Evolutionary conservation across 257 asterid genomes (phyloP).

Genomic region (Henckelia pumila): DNA sequence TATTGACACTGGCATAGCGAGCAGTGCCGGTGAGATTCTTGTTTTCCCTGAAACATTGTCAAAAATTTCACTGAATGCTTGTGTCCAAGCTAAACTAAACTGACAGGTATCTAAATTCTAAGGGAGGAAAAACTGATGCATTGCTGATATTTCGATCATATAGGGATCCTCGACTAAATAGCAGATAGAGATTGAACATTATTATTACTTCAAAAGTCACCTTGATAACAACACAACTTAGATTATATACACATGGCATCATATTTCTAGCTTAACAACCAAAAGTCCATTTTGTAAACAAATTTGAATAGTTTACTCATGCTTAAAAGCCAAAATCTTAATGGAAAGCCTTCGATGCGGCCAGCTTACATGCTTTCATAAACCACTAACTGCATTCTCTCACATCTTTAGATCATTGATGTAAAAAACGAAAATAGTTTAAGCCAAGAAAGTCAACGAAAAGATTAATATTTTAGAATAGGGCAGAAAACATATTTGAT

Average conservation of each 20-base stretch:
- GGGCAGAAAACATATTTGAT: not conserved
- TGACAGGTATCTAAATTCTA: conserved; percentile 1
- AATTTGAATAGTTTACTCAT: not conserved
- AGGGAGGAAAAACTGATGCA: not conserved
- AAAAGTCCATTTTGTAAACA: not conserved
- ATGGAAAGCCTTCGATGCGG: not conserved
- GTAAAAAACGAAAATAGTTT: not conserved
- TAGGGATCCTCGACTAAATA: not conserved
- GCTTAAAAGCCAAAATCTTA: not conserved
- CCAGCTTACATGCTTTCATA: not conserved
- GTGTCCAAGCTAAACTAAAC: conserved; percentile 18
- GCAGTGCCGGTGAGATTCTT: conserved; percentile 96
- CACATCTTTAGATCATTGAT: not conserved
- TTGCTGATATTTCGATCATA: not conserved
- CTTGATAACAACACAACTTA: not conserved
- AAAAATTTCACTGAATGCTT: conserved; percentile 16
- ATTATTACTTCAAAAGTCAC: not conserved
- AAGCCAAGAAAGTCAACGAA: not conserved
- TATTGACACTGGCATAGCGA: conserved; percentile 91
- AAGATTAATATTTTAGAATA: not conserved
- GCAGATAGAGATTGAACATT: not conserved
- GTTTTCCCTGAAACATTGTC: conserved; percentile 67
- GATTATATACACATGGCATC: not conserved
- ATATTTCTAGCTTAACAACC: not conserved
- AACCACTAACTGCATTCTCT: not conserved